phyloP scores from a whole-genome alignment of 2,329 filamentous ascomycete genomes.

The Colletotrichum simmondsii region DNA sequence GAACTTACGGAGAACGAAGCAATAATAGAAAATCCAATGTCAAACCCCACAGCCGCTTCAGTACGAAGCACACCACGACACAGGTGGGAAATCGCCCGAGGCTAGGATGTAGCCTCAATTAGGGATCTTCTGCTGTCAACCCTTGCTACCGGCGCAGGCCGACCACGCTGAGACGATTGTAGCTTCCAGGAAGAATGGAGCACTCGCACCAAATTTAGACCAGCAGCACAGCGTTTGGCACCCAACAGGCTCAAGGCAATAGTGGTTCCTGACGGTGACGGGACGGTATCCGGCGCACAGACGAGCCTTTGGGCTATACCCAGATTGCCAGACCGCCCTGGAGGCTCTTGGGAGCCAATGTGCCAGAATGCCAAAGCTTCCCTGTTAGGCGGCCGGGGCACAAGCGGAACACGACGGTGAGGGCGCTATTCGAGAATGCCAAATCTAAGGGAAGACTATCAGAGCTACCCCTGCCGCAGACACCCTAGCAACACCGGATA shows the following conservation, averaged over 20 bases:
- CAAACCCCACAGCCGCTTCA: background rate
- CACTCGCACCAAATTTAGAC: conserved; percentile 11
- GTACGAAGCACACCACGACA: background rate
- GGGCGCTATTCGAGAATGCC: background rate
- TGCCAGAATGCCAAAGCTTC: background rate
- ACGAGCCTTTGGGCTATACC: conserved; percentile 17
- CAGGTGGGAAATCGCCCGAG: conserved; percentile 4
- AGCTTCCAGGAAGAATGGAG: background rate
- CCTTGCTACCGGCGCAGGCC: conserved; percentile 10
- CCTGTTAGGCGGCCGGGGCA: background rate
- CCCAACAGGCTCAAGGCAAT: background rate
- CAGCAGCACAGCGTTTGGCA: background rate
- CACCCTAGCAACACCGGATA: conserved; percentile 5
- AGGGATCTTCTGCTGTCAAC: conserved; percentile 11
- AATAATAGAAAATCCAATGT: background rate
- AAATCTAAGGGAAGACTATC: conserved; percentile 1
- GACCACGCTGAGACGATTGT: conserved; percentile 7
- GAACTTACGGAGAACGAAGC: background rate
- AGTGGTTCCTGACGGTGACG: background rate
- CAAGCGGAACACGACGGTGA: background rate
- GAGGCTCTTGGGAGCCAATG: conserved; percentile 3
- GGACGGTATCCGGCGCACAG: background rate
- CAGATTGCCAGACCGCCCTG: background rate
- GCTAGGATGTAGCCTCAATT: background rate
- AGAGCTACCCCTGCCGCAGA: conserved; percentile 10